Percentiles rank a stretch among this genome's conserved stretches.
These are phyloP conservation scores for Apostasia shenzhenica DNA, from an alignment of 106 monocot genomes.

Conservation along the genomic window DNA sequence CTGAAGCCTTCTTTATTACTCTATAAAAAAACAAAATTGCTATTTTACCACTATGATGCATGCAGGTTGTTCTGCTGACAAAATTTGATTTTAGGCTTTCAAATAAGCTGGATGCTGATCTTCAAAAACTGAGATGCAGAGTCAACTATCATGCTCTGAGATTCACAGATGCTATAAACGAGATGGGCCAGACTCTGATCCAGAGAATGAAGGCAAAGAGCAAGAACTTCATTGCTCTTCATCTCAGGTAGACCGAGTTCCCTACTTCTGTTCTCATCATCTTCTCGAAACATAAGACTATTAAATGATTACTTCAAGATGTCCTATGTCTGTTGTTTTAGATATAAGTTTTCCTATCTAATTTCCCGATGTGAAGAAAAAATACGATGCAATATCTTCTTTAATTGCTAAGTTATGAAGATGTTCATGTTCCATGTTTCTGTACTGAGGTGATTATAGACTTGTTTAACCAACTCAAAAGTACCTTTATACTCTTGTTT, in stretches of 20 bases:
- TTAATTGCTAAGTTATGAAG: no score
- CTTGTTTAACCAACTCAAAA: no score
- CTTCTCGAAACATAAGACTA: background rate
- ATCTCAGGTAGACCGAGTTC: constrained; percentile 40
- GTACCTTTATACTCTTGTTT: no score
- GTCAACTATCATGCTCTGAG: constrained; percentile 80
- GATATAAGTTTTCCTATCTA: no score
- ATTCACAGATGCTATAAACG: constrained; percentile 56
- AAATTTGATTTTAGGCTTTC: constrained; percentile 86
- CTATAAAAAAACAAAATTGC: no score
- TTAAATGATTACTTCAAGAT: no score
- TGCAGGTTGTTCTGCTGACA: constrained; percentile 63
- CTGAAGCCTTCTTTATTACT: no score
- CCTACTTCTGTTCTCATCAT: background rate
- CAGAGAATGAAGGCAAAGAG: constrained; percentile 59
- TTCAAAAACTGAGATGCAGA: constrained; percentile 74
- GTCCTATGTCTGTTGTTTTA: no score
- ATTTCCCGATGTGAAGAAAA: no score
- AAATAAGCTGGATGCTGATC: constrained; percentile 61
- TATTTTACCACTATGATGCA: constrained; percentile 4
- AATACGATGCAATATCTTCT: no score
- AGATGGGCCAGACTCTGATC: constrained; percentile 63
- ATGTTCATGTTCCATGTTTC: no score
- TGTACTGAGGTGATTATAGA: no score
- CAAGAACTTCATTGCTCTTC: constrained; percentile 72